Percentiles rank a stretch among this genome's conserved stretches.
phyloP scores from a whole-genome alignment of 2,329 filamentous ascomycete species.

The Corniculantispora saksenae region DNA sequence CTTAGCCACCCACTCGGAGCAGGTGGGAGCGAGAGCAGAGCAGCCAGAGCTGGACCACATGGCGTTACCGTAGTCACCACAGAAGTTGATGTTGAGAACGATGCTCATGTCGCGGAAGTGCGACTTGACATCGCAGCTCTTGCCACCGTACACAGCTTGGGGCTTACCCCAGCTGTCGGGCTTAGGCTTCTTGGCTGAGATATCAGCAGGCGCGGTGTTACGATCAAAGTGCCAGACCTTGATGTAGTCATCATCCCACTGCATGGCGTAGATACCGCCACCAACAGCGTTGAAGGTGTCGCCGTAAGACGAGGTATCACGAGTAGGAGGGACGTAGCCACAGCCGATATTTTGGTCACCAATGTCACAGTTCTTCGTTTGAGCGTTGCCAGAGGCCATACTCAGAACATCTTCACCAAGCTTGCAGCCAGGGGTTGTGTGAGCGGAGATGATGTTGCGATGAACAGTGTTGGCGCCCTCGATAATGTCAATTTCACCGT shows the following conservation, averaged over 20 bases:
- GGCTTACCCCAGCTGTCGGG: constrained; percentile 70
- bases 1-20: constrained; percentile 46
- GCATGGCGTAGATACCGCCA: constrained; percentile 70
- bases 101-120: constrained; percentile 71
- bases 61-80: constrained; percentile 65
- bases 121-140: constrained; percentile 62
- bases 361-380: constrained; percentile 38
- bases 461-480: constrained; percentile 67
- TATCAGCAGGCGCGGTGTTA: constrained; percentile 64
- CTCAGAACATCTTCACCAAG: constrained; percentile 18
- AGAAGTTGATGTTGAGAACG: constrained; percentile 73
- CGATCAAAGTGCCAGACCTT: constrained; percentile 77
- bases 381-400: constrained; percentile 14
- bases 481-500: constrained; percentile 70
- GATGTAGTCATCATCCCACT: constrained; percentile 70
- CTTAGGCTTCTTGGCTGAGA: constrained; percentile 58
- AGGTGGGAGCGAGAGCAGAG: constrained; percentile 30
- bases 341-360: constrained; percentile 45
- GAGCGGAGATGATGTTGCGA: constrained; percentile 62
- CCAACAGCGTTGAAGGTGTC: constrained; percentile 65
- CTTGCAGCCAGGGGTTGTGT: constrained; percentile 49
- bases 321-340: constrained; percentile 41
- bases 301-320: constrained; percentile 54
- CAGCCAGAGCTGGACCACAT: constrained; percentile 31
- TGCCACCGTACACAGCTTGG: constrained; percentile 66